Base-by-base conservation (phyloP, 305 asterid genomes). In the Fraxinus sp. region DNA sequence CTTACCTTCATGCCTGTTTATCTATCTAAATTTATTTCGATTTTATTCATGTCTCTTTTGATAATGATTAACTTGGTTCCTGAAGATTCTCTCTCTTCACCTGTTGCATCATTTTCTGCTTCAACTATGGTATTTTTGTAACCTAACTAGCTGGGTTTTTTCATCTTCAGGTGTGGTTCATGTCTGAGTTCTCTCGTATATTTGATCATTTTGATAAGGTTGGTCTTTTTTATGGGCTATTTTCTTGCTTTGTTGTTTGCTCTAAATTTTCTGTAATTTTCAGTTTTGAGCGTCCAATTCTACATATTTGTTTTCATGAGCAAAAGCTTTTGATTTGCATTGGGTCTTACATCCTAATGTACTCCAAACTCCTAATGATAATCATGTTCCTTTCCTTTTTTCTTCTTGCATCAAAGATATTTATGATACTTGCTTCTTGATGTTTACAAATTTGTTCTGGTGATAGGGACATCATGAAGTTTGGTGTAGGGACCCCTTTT, bases 131-230 rank as follows among this genome's bases (percentile, higher is more conserved):
- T 41, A 59, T 81, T 28, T 73, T 75, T 35, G 37, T 20, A 26
- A 20, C 46, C 33, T 30, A 11, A 59, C 55, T 74, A 33, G 35
- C 76, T 79, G 83, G 83, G n/a, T 79, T 75, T 77, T 85, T 82
- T 55, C 62, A 35, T 86, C 82, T 85, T 86, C 93, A 96, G 99
- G 92, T 96, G 82, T 93, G 99, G 98, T 96, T 93, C 92, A 95
- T 95, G 98, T 89, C 95, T 43, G 93, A 92, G 91, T 92, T 95
- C 83, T 92, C 98, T 13, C 98, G 93, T 49, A 79, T 93, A 76
- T 95, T 95, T 87, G 89, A 84, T 83, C 92, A 91, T 88, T 89
- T 96, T 91, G 98, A 92, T 57, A 89, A 93, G 97, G 98, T 96
- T 81, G 26, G 92, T 82, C 28, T 76, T 80, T 83, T 59, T 80